Base-by-base conservation (phyloP, 1,139 yeast genomes). In the Blastobotrys elegans region DNA sequence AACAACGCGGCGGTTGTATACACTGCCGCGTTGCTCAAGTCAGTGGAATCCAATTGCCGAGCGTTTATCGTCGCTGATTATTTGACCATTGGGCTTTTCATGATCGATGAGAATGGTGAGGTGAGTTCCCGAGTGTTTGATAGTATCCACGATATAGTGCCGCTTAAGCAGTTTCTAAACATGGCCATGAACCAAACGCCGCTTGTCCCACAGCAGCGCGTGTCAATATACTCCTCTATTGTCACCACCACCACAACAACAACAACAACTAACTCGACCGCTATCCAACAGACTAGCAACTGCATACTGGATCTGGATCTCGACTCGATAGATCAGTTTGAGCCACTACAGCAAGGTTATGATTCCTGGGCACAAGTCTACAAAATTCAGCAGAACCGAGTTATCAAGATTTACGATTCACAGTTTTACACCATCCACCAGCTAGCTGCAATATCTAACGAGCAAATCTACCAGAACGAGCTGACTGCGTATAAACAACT, bases 341-440 rank as follows among this genome's bases (percentile, higher is more conserved):
- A n/a, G 14, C 33, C 33, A 30, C 6, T 30, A 13, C 33, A 30
- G 13, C 33, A 13, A 13, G 33, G 33, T 7, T 30, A 30, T 30
- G 43, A 30, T 3, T 7, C 18, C 2, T 30, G 33, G 33, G 14
- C 17, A 6, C 33, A 30, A 13, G 33, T 30, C 6, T 30, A 30
- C 13, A 13, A 30, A 13, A 7, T 14, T 7, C 17, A n/a, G n/a
- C 6, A n/a, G 33, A n/a, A 13, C n/a, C 33, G 13, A 17, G 30
- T 44, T 14, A n/a, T 44, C 39, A 44, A 44, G 26, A 24, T 44
- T 4, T 44, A 35, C 21, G 47, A 44, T 39, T 20, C 22, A 4
- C 21, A 14, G 30, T 44, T 22, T 26, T 44, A 44, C 39, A n/a
- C 32, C 2, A 14, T 33, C n/a, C 4, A 14, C 26, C 33, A 38